Conservation (phyloP, 257 asterid species). For the Petrea volubilis region DNA sequence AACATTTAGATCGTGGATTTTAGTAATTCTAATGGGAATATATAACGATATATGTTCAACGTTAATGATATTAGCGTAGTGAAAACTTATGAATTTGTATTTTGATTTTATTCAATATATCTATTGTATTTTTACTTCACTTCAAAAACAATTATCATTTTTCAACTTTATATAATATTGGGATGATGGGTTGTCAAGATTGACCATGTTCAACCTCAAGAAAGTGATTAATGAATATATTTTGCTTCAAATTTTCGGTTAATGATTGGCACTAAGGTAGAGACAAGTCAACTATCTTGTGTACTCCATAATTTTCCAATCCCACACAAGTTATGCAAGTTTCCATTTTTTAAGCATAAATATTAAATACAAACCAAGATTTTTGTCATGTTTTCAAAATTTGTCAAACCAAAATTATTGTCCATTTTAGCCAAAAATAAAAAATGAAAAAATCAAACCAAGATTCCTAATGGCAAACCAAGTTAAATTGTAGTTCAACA, state of each 20-base stretch:
- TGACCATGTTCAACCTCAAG: background rate
- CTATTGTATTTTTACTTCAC: background rate
- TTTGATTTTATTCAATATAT: too few relatives aligned
- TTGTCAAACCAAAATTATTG: background rate
- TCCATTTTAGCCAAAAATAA: too few relatives aligned
- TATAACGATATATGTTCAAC: too few relatives aligned
- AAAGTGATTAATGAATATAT: background rate
- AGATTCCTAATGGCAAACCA: background rate
- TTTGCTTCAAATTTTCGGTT: background rate
- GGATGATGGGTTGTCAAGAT: background rate
- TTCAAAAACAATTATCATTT: background rate
- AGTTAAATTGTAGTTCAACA: background rate
- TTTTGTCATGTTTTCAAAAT: background rate
- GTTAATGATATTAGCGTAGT: too few relatives aligned
- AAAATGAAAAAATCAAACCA: too few relatives aligned
- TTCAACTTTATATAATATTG: background rate
- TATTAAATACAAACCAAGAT: background rate
- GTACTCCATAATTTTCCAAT: background rate
- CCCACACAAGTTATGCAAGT: background rate
- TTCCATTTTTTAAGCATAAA: background rate
- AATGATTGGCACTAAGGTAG: background rate
- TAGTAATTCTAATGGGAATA: too few relatives aligned
- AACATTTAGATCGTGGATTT: too few relatives aligned
- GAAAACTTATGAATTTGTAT: too few relatives aligned
- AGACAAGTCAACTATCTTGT: background rate